Evolutionary conservation across 2,329 filamentous ascomycete species (phyloP), one percentile per base, ranked within the genome.

Genomic region (Colletotrichum shisoi): DNA sequence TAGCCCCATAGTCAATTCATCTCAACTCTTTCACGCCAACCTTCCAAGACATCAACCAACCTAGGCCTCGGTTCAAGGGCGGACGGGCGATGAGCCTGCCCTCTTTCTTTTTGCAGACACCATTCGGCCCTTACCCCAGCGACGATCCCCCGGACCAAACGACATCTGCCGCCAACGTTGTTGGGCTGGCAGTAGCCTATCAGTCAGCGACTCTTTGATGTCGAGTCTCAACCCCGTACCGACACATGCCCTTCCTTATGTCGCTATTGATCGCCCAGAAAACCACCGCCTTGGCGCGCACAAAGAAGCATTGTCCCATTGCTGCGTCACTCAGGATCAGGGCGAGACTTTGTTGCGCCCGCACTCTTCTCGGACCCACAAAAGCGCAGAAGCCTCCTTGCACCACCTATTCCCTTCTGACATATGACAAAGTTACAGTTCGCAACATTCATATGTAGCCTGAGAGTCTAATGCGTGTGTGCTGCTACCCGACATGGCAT

Each of bases 361-460:
- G 54, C 58, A 62, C 7, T 39, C 19, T 37, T 52, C 37, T n/a
- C 37, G 37, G 45, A 24, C 53, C 51, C 51, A 34, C 44, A 46
- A 48, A 48, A 37, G 39, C 44, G 58, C 63, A 57, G 49, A 45
- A 52, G 44, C 8, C 51, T 39, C 42, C 51, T 27, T 65, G 54
- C 53, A 34, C 52, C 24, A 45, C 56, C 44, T 45, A 54, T 63
- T 31, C 56, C 17, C n/a, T 44, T 53, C 61, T 64, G 64, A 59
- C 60, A 56, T 59, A 42, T 59, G 54, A 67, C 42, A 67, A 49
- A 54, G 48, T 59, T 64, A 44, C n/a, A 39, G 42, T 9, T 49
- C 61, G 54, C 61, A 67, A 64, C 54, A 42, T 59, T 34, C 44
- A 31, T 24, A 64, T 67, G 61, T 64, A 64, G 54, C 61, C 42